Conservation (phyloP, 2,329 filamentous ascomycete genomes). For the Colletotrichum cuscutae region DNA sequence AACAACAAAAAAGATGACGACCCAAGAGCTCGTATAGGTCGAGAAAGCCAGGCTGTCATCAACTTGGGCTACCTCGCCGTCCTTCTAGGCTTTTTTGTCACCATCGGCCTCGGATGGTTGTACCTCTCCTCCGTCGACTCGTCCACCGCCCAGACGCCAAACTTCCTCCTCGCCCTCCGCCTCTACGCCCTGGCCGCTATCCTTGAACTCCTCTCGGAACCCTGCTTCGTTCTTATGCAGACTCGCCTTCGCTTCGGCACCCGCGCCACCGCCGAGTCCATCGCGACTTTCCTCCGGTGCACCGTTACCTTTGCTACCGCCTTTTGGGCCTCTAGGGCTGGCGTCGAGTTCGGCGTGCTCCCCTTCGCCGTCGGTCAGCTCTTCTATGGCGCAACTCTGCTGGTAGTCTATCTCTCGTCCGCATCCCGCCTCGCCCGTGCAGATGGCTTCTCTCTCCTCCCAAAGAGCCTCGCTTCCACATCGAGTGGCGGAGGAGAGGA, state of each 20-base stretch:
- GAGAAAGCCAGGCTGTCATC: slow-evolving; percentile 78
- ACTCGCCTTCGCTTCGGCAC: slow-evolving; percentile 82
- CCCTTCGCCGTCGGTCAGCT: slow-evolving; percentile 92
- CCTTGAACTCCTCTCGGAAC: slow-evolving; percentile 86
- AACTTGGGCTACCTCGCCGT: slow-evolving; percentile 89
- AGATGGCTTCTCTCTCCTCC: slow-evolving; percentile 77
- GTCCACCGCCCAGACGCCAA: slow-evolving; percentile 67
- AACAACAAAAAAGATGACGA: slow-evolving; percentile 39
- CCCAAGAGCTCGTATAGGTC: slow-evolving; percentile 41
- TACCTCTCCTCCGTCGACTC: slow-evolving; percentile 69
- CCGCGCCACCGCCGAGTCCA: slow-evolving; percentile 84
- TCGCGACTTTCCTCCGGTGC: slow-evolving; percentile 82
- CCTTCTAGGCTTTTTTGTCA: slow-evolving; percentile 72
- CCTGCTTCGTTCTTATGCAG: slow-evolving; percentile 89
- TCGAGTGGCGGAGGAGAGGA: slow-evolving; percentile 23
- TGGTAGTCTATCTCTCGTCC: slow-evolving; percentile 75
- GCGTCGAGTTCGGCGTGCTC: slow-evolving; percentile 75
- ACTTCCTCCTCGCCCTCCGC: slow-evolving; percentile 65
- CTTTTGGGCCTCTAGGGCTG: slow-evolving; percentile 66
- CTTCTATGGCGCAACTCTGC: slow-evolving; percentile 75
- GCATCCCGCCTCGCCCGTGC: slow-evolving; percentile 65
- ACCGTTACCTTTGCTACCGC: slow-evolving; percentile 77
- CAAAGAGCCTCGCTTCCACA: slow-evolving; percentile 47
- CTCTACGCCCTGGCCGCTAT: slow-evolving; percentile 68
- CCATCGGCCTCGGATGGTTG: slow-evolving; percentile 70